Evolutionary conservation across 1,284 basidiomycete species (phyloP).

Genomic region (Ganoderma lucidum): DNA sequence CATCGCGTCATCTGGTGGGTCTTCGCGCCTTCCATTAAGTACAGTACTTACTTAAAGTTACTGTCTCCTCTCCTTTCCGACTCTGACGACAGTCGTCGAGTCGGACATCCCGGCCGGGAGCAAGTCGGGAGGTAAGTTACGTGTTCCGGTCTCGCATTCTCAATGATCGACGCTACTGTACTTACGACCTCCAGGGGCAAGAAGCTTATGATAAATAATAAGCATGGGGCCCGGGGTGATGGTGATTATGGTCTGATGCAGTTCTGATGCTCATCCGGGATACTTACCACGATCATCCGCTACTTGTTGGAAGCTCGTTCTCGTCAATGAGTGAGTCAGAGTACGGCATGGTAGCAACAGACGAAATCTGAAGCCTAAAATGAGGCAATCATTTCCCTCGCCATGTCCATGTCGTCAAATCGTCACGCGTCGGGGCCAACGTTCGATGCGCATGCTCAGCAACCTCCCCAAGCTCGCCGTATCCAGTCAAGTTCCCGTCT

Average conservation of each 20-base stretch:
- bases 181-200: background rate
- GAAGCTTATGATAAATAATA: background rate
- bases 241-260: too few species aligned
- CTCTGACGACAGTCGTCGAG: background rate
- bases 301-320: background rate
- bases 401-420: background rate
- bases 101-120: background rate
- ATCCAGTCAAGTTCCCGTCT: too few species aligned
- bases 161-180: too few species aligned
- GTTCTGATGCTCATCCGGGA: too few species aligned
- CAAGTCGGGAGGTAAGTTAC: background rate
- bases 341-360: background rate
- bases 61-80: background rate
- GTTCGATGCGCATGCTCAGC: background rate
- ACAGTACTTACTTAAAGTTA: background rate
- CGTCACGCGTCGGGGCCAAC: background rate
- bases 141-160: background rate
- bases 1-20: background rate
- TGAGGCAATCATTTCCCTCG: background rate
- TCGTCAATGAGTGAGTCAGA: background rate
- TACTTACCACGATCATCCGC: background rate
- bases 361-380: background rate
- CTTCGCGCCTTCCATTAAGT: background rate
- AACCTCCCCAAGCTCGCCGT: background rate
- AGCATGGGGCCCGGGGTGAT: too few species aligned